Evolutionary conservation across 352 stramenopile species (phyloP).

Genomic region (Globisporangium rhizosaccharum): DNA sequence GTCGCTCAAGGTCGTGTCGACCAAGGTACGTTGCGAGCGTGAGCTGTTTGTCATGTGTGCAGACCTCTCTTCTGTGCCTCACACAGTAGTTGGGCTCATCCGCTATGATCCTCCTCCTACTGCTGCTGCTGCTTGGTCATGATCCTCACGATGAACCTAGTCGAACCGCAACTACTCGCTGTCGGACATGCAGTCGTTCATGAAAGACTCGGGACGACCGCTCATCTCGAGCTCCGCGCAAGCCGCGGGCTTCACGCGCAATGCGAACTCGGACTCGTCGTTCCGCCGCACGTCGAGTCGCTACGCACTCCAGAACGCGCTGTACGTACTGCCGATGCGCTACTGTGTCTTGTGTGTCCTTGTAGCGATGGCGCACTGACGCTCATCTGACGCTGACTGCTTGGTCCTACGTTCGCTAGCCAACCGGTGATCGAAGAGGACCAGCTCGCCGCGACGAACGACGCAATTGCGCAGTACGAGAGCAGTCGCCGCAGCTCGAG

Average conservation of each 20-base stretch:
- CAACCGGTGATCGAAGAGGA: constrained; percentile 71
- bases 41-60: no score
- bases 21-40: constrained; percentile 40
- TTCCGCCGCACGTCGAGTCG: constrained; percentile 53
- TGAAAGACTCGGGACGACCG: constrained; percentile 38
- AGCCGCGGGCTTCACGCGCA: constrained; percentile 26
- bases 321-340: constrained; percentile 28
- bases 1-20: constrained; percentile 65
- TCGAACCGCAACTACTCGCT: constrained; percentile 80
- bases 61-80: no score
- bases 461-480: constrained; percentile 9
- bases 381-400: not conserved
- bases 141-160: constrained; percentile 22
- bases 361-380: not conserved
- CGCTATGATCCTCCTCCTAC: constrained; percentile 2
- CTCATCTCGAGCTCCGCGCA: constrained; percentile 50
- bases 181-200: constrained; percentile 80
- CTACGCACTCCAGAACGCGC: constrained; percentile 35
- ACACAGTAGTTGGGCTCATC: not conserved
- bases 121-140: no score
- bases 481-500: constrained; percentile 1
- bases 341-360: not conserved
- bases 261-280: constrained; percentile 35
- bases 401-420: constrained; percentile 12
- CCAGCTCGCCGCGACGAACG: constrained; percentile 17